Evolutionary conservation across 805 yeast genomes (phyloP).

Genomic region (Starmerella geochares): DNA sequence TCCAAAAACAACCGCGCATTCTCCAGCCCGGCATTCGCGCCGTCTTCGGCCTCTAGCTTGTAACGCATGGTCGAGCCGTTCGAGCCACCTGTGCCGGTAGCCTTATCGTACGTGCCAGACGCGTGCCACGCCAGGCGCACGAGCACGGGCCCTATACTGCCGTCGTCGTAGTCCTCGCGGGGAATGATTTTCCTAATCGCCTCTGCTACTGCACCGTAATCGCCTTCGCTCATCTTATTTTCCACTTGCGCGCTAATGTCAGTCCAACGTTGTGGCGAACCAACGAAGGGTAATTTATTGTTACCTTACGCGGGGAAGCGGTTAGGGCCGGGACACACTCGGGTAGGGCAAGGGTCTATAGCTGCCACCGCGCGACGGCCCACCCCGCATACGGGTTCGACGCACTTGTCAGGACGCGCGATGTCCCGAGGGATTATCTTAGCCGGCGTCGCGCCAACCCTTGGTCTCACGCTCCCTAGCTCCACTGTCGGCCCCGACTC

Average conservation of each 20-base stretch:
- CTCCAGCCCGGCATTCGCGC: conserved; percentile 42
- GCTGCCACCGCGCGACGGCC: neutral
- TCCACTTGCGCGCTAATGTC: neutral
- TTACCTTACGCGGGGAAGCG: conserved; percentile 10
- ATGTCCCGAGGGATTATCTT: neutral
- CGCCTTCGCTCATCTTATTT: conserved; percentile 24
- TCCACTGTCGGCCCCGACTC: too few relatives aligned
- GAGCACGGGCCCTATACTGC: conserved; percentile 64
- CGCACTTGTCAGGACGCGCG: neutral
- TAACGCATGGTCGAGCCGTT: conserved; percentile 48
- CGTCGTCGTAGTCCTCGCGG: conserved; percentile 49
- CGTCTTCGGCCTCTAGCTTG: conserved; percentile 37
- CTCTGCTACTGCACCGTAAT: conserved; percentile 35
- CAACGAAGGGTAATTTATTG: conserved; percentile 2
- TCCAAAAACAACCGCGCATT: conserved; percentile 48
- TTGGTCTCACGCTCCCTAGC: neutral
- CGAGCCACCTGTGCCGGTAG: conserved; percentile 43
- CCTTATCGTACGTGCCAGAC: conserved; percentile 63
- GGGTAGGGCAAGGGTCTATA: conserved; percentile 4
- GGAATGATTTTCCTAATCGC: conserved; percentile 33
- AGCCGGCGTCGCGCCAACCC: too few relatives aligned
- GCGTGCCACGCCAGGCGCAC: conserved; percentile 81
- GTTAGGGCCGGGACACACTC: conserved; percentile 8
- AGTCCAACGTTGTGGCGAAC: neutral
- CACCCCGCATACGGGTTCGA: neutral